phyloP scores from a whole-genome alignment of 2,329 filamentous ascomycete species.

The Phialemonium atrogriseum region DNA sequence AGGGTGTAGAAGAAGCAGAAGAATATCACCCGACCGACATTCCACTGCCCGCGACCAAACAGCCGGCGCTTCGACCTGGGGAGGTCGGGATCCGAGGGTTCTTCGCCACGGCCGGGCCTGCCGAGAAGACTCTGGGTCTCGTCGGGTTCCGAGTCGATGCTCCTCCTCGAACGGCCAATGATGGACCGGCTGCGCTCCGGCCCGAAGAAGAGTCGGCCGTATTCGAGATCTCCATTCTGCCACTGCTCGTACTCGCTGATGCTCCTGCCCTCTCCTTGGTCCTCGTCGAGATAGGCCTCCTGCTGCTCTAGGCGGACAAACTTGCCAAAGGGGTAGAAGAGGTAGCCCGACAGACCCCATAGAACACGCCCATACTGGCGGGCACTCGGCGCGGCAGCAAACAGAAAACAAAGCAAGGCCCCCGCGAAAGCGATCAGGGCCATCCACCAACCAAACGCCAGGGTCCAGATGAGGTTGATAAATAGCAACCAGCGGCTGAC shows the following conservation, averaged over 20 bases:
- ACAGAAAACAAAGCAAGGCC: constrained; percentile 68
- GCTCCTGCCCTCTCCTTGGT: constrained; percentile 89
- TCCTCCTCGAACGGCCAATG: constrained; percentile 77
- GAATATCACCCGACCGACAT: constrained; percentile 86
- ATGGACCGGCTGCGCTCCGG: constrained; percentile 71
- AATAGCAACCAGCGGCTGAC: constrained; percentile 79
- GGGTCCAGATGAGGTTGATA: constrained; percentile 85
- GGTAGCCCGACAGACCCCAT: constrained; percentile 73
- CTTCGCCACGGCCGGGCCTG: constrained; percentile 32
- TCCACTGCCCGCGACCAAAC: constrained; percentile 95
- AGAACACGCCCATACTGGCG: constrained; percentile 80
- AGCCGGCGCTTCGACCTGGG: constrained; percentile 66
- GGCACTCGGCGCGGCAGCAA: constrained; percentile 71
- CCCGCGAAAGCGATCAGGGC: constrained; percentile 66
- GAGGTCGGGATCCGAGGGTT: constrained; percentile 26
- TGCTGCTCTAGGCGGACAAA: constrained; percentile 91
- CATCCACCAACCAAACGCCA: constrained; percentile 96
- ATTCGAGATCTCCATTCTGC: constrained; percentile 95
- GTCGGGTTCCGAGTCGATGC: constrained; percentile 73
- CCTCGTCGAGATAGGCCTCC: constrained; percentile 88
- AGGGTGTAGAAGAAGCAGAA: constrained; percentile 94
- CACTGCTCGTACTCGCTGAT: constrained; percentile 99
- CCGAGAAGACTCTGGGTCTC: constrained; percentile 89
- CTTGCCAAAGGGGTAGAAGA: constrained; percentile 95
- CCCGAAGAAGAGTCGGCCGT: constrained; percentile 92